These are phyloP conservation scores for Apostasia ramifera DNA, from an alignment of 106 monocot genomes.

Conservation along the genomic window DNA sequence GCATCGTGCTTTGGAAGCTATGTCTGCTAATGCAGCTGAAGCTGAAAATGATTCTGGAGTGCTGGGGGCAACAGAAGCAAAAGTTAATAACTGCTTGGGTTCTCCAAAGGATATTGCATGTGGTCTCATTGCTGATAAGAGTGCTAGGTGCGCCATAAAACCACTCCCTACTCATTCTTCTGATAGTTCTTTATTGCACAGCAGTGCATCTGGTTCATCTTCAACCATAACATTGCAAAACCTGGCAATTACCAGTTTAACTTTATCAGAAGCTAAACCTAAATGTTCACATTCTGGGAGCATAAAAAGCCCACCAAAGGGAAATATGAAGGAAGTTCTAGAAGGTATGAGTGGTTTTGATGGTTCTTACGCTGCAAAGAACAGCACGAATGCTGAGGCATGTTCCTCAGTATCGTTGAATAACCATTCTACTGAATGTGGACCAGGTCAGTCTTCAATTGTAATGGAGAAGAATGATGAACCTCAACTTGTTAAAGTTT, in stretches of 20 bases:
- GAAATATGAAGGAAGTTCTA: constrained; percentile 4
- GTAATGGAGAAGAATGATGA: constrained; percentile 10
- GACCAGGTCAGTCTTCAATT: constrained; percentile 5
- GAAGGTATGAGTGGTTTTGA: constrained; percentile 5
- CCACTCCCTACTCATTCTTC: constrained; percentile 6
- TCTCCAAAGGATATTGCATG: constrained; percentile 4
- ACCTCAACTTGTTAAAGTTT: background rate
- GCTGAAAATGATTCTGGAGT: constrained; percentile 28
- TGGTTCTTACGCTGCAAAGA: constrained; percentile 8
- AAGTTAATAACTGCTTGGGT: constrained; percentile 9
- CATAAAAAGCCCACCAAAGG: constrained; percentile 3
- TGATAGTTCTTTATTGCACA: constrained; percentile 2
- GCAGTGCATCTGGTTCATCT: constrained; percentile 4
- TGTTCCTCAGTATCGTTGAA: constrained; percentile 16
- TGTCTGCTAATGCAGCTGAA: constrained; percentile 95
- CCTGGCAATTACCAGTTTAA: background rate
- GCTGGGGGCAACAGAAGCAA: constrained; percentile 8
- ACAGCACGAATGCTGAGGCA: constrained; percentile 1
- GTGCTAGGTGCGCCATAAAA: constrained; percentile 3
- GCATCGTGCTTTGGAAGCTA: constrained; percentile 94
- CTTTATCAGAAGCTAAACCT: constrained; percentile 18
- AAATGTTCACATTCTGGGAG: constrained; percentile 3
- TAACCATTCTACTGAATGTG: constrained; percentile 4
- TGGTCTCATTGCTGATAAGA: constrained; percentile 11
- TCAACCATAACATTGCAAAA: constrained; percentile 11